Evolutionary conservation across 768 basidiomycete species (phyloP).

Genomic region (Collybia sordida): DNA sequence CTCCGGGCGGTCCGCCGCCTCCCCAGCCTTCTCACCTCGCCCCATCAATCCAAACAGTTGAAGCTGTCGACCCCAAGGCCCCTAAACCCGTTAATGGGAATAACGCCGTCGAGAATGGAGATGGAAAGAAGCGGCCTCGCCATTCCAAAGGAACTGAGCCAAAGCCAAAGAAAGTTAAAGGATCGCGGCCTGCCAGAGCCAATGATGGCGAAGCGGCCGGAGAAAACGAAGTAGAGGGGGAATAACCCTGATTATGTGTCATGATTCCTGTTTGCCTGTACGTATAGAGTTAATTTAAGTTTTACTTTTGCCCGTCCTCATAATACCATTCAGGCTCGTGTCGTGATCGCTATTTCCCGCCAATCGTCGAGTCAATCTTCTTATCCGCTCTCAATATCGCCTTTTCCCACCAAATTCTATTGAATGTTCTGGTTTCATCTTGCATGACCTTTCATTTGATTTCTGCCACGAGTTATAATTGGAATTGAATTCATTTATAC

Average conservation of each 20-base stretch:
- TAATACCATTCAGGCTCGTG: not conserved
- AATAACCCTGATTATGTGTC: no score
- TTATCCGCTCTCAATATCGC: no score
- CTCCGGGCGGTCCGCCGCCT: constrained; percentile 20
- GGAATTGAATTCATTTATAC: not conserved
- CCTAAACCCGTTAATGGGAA: constrained; percentile 11
- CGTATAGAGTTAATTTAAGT: no score
- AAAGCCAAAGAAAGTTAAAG: constrained; percentile 29
- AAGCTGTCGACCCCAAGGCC: constrained; percentile 17
- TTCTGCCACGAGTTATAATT: not conserved
- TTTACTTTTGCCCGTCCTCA: not conserved
- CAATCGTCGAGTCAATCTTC: no score
- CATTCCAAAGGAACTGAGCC: constrained; percentile 28
- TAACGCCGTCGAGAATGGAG: constrained; percentile 10
- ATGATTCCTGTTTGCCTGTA: no score
- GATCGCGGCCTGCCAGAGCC: not conserved
- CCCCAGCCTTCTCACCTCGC: constrained; percentile 15
- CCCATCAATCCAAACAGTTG: constrained; percentile 14
- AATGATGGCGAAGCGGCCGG: constrained; percentile 3
- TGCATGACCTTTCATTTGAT: no score
- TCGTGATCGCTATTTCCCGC: no score
- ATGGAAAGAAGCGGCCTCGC: constrained; percentile 22
- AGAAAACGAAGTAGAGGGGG: constrained; percentile 2
- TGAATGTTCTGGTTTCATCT: no score
- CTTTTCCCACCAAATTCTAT: no score